Evolutionary conservation across 1,284 basidiomycete genomes (phyloP), one percentile per base, ranked within the genome.

Genomic region (Cryptococcus sp.): DNA sequence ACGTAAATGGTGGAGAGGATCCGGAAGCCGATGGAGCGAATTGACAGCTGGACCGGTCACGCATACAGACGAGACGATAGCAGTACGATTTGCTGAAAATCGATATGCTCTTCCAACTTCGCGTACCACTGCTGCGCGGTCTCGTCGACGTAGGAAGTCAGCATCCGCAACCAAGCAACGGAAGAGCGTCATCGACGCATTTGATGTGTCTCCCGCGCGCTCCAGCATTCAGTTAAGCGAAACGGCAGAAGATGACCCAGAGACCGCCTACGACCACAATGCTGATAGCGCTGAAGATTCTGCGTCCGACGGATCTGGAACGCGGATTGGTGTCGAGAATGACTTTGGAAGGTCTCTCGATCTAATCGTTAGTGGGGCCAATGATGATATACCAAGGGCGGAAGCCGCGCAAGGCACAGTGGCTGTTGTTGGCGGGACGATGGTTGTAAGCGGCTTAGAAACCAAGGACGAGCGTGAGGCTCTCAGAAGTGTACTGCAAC

Each of bases 371-470:
- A 35, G 49, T 13, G 71, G 69, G 1, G 45, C 15, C 7, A 58
- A 66, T 25, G 52, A 64, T 49, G 70, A 72, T 55, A 51, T 71
- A 6, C 69, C 68, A 0, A 17, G 40, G 11, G 50, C 55, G 13
- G 52, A 49, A 3, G 60, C 50, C 3, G 47, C 20, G 22, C 40
- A 58, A 39, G 63, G 63, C 1, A 45, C 58, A 23, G 51, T 66
- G 5, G 51, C 57, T 11, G 3, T 72, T 3, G 69, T 71, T 5
- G 72, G 72, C 39, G 72, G 72, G 8, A 74, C 72, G 1, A 47
- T 72, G 17, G 55, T 71, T 5, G 41, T 72, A 3, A 46, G 60
- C 13, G 72, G 72, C 6, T 19, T 69, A 7, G 43, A 41, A 20
- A 39, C 50, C 2, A 55, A 62, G 16, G 57, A 63, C 6, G 68